A percentile compares a stretch with the other conserved stretches of the same genome.
Evolutionary conservation across 768 basidiomycete species (phyloP).

Genomic region (Tylopilus cervinicoccineus): DNA sequence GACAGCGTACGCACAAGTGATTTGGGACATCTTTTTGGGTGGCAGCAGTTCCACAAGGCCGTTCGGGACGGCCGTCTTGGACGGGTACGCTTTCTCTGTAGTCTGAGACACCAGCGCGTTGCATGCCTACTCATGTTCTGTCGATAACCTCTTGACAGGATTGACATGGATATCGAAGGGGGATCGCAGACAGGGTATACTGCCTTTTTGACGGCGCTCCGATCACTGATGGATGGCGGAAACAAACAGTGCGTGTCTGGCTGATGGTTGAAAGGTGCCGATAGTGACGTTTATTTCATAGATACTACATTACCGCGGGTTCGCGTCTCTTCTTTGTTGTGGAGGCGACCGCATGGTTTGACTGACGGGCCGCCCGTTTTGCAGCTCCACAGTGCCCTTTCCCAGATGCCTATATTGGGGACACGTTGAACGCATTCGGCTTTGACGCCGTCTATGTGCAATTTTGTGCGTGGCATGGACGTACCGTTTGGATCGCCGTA

Average conservation of each 20-base stretch:
- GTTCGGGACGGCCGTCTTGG: conserved; percentile 67
- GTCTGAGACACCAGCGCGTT: conserved; percentile 1
- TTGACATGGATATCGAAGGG: conserved; percentile 50
- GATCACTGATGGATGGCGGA: conserved; percentile 26
- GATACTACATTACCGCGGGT: conserved; percentile 45
- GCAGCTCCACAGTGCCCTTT: conserved; percentile 43
- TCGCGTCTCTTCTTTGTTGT: background rate
- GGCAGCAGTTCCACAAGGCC: conserved; percentile 59
- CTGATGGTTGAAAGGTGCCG: background rate
- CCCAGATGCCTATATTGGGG: conserved; percentile 43
- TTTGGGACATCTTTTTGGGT: conserved; percentile 69
- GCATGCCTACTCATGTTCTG: background rate
- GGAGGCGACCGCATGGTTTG: background rate
- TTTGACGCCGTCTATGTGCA: conserved; percentile 53
- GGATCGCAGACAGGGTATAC: conserved; percentile 31
- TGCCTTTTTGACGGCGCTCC: conserved; percentile 28
- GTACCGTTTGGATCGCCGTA: background rate
- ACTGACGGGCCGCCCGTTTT: background rate
- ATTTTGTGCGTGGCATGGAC: conserved; percentile 33
- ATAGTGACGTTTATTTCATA: conserved; percentile 9
- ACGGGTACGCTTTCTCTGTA: conserved; percentile 47
- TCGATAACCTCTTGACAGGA: conserved; percentile 11
- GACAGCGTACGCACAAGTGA: conserved; percentile 53
- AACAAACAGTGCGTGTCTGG: conserved; percentile 21
- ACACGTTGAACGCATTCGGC: conserved; percentile 37